Conservation (phyloP, 2,329 filamentous ascomycete genomes). For the Phaeoacremonium minimum region DNA sequence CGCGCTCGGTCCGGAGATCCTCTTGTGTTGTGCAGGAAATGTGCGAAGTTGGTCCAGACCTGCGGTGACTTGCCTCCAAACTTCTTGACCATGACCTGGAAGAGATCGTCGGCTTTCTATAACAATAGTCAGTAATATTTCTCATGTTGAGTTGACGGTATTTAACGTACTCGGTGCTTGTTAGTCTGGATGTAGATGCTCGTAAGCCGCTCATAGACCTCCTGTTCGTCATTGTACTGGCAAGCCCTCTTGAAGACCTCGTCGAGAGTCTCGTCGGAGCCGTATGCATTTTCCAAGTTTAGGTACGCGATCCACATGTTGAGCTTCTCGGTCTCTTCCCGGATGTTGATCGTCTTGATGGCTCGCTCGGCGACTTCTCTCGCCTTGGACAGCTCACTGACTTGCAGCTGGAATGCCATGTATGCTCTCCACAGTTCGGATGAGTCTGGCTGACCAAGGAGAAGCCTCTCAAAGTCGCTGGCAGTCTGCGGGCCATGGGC, state of each 20-base stretch:
- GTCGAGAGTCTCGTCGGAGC: slow-evolving; percentile 76
- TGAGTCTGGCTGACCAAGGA: slow-evolving; percentile 90
- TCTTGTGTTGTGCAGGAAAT: slow-evolving; percentile 77
- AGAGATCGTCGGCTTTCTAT: slow-evolving; percentile 84
- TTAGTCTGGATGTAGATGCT: slow-evolving; percentile 94
- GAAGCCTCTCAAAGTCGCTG: slow-evolving; percentile 88
- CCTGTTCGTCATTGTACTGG: slow-evolving; percentile 87
- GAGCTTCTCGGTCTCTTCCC: slow-evolving; percentile 87
- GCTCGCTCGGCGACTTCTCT: slow-evolving; percentile 88
- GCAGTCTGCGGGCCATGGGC: slow-evolving; percentile 82
- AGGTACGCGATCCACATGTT: slow-evolving; percentile 94
- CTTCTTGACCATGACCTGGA: slow-evolving; percentile 83
- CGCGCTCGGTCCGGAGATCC: slow-evolving; percentile 70
- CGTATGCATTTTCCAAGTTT: slow-evolving; percentile 90
- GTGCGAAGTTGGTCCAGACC: slow-evolving; percentile 92
- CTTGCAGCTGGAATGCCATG: slow-evolving; percentile 97
- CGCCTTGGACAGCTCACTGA: slow-evolving; percentile 84
- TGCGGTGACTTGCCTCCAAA: slow-evolving; percentile 75
- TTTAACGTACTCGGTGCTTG: slow-evolving; percentile 67
- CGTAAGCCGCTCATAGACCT: slow-evolving; percentile 82
- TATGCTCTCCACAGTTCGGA: slow-evolving; percentile 92
- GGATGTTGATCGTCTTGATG: slow-evolving; percentile 83
- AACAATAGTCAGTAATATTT: slow-evolving; percentile 1
- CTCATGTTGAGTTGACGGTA: background rate
- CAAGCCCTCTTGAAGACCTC: slow-evolving; percentile 88